These are phyloP conservation scores for Emydomyces testavorans DNA, from an alignment of 2,329 filamentous ascomycete species.

Conservation along the genomic window DNA sequence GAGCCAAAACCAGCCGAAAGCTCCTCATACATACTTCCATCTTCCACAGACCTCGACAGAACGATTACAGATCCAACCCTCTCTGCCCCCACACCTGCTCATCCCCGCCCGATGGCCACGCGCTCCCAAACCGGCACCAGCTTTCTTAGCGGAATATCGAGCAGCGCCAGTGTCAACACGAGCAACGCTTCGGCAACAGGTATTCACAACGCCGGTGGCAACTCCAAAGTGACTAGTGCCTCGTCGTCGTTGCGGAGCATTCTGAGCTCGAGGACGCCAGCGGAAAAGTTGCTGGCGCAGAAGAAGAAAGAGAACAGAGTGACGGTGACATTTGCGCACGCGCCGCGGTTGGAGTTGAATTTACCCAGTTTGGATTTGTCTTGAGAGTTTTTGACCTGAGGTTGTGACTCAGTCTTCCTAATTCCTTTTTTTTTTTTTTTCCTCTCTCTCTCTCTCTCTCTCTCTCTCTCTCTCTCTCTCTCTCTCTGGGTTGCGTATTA, in stretches of 20 bases:
- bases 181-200: constrained; percentile 1
- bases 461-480: background rate
- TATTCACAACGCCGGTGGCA: background rate
- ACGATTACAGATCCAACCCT: background rate
- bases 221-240: constrained; percentile 1
- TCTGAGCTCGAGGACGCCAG: background rate
- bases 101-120: constrained; percentile 7
- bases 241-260: constrained; percentile 9
- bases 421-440: background rate
- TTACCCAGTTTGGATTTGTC: constrained; percentile 9
- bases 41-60: background rate
- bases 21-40: background rate
- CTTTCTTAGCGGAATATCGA: constrained; percentile 7
- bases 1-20: background rate
- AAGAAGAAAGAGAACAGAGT: background rate
- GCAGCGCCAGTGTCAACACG: constrained; percentile 1
- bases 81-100: constrained; percentile 5
- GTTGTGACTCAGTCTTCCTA: no score
- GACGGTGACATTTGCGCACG: constrained; percentile 8
- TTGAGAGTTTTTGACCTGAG: background rate
- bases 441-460: background rate
- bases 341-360: constrained; percentile 6
- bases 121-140: constrained; percentile 3
- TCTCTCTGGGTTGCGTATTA: no score
- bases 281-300: background rate